These are phyloP conservation scores for Boeremia lycopersici DNA, from an alignment of 2,329 filamentous ascomycete genomes.

Conservation along the genomic window DNA sequence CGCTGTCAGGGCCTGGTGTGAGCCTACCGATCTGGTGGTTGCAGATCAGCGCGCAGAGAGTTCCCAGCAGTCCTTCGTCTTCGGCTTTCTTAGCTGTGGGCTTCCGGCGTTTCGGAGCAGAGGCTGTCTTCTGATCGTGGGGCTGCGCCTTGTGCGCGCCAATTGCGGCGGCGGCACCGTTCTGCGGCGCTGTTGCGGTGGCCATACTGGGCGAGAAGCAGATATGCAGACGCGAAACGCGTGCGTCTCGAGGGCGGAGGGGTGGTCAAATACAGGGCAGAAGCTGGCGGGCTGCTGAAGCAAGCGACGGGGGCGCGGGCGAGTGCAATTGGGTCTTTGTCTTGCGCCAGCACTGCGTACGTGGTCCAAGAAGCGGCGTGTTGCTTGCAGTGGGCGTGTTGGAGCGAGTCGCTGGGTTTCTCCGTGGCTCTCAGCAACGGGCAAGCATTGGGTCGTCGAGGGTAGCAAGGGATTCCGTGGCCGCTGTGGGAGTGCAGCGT, in stretches of 20 bases:
- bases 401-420: constrained; percentile 22
- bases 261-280: background rate
- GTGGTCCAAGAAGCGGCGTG: constrained; percentile 6
- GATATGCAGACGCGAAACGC: background rate
- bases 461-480: constrained; percentile 20
- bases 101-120: background rate
- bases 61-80: constrained; percentile 66
- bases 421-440: constrained; percentile 23
- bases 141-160: constrained; percentile 17
- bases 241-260: background rate
- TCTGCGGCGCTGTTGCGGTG: constrained; percentile 21
- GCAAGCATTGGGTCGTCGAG: constrained; percentile 30
- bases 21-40: constrained; percentile 79
- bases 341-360: constrained; percentile 5
- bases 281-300: background rate
- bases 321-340: constrained; percentile 5
- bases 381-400: constrained; percentile 1
- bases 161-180: constrained; percentile 15
- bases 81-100: constrained; percentile 58
- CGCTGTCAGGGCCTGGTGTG: background rate
- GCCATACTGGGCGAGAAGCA: constrained; percentile 20
- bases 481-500: constrained; percentile 13
- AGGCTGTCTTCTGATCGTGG: constrained; percentile 17
- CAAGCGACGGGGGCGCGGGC: background rate
- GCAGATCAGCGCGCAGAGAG: constrained; percentile 71